These are phyloP conservation scores for Umbellularia californica DNA, from an alignment of 164 flowering plant genomes.

Conservation along the genomic window DNA sequence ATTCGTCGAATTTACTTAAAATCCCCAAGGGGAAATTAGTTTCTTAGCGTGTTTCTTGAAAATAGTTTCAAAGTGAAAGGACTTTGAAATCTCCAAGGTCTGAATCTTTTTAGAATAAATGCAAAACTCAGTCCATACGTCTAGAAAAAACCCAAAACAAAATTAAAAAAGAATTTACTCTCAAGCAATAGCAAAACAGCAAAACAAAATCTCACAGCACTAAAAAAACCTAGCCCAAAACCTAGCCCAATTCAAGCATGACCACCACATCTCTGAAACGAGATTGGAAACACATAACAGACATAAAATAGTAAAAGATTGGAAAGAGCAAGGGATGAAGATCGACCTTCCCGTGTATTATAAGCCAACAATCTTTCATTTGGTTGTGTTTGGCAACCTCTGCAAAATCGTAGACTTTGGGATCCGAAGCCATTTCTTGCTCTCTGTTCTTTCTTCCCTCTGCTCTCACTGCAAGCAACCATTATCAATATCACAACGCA, in stretches of 20 bases:
- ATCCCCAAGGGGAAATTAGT: no score
- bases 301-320: no score
- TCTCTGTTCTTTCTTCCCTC: no score
- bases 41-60: not conserved
- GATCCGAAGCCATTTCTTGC: constrained; percentile 33
- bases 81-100: not conserved
- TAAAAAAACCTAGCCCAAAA: not conserved
- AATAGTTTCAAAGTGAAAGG: not conserved
- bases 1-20: no score
- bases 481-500: not conserved
- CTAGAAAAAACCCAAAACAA: not conserved
- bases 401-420: constrained; percentile 42
- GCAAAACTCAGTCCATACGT: not conserved
- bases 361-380: constrained; percentile 81
- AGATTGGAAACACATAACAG: no score
- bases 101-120: no score
- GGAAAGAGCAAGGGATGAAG: not conserved
- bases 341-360: constrained; percentile 72
- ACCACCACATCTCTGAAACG: no score
- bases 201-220: not conserved
- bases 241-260: not conserved
- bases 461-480: not conserved
- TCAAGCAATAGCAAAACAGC: not conserved
- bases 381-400: constrained; percentile 67
- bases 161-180: no score